Evolutionary conservation across 805 yeast genomes (phyloP), one percentile per base, ranked within the genome.

Genomic region (Pichia cabralensis): DNA sequence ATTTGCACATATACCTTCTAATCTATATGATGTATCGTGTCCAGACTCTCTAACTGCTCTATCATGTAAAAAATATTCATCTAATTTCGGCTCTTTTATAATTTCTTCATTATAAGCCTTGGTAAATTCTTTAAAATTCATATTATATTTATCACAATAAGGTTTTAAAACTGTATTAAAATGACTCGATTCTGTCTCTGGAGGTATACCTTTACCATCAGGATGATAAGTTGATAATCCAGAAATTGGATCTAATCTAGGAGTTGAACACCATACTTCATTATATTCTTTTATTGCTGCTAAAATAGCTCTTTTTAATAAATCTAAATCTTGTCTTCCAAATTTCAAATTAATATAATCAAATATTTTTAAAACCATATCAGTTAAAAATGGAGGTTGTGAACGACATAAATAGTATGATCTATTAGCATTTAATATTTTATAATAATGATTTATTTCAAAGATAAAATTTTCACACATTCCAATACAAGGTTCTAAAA

Each of bases 311-410:
- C 83, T 64, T 38, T 62, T 56, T 39, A 89, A 61, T 36, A 92
- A 74, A 31, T 73, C 78, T 8, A 70, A 41, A 4, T 82, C 74
- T 39, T 63, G 67, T 5, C 66, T 64, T 36, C 61, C 61, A 8
- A 16, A 28, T 8, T 65, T 43, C 18, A 50, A 45, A 26, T 47
- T 44, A 42, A 78, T 69, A 41, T 74, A 74, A 13, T 74, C 61
- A 52, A 70, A 82, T 0, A 84, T 76, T 38, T 74, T 62, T 31
- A 81, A 49, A 0, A 92, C 79, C 94, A 92, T 82, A 56, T 89
- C 97, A 0, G 97, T 88, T 39, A 92, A 61, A 53, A 89, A 89
- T 9, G 98, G 98, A 3, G 98, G 98, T 59, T 92, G 97, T 0
- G 96, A 83, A 47, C 98, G 71, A 39, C 89, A 78, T 30, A 89